phyloP scores from a whole-genome alignment of 2,329 filamentous ascomycete genomes.

The Diplodia sapinea region DNA sequence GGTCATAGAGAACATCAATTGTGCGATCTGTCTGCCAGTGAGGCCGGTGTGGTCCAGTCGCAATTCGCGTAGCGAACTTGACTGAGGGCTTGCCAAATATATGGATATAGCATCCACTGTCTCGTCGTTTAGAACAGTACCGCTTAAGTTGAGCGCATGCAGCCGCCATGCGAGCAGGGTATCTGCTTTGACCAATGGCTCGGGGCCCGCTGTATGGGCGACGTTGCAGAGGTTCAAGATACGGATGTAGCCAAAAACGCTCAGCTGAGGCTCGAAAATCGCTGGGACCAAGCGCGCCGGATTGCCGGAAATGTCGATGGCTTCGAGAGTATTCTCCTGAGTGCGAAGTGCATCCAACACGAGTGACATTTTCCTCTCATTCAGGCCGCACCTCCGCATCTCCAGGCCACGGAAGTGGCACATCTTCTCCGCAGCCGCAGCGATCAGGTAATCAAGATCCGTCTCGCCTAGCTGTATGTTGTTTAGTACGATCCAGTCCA shows the following conservation, averaged over 20 bases:
- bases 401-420: slow-evolving; percentile 72
- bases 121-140: slow-evolving; percentile 65
- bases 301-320: slow-evolving; percentile 70
- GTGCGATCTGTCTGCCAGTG: slow-evolving; percentile 68
- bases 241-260: slow-evolving; percentile 69
- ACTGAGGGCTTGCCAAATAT: slow-evolving; percentile 67
- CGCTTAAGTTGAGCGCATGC: slow-evolving; percentile 69
- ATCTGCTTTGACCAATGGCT: slow-evolving; percentile 69
- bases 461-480: slow-evolving; percentile 73
- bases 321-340: slow-evolving; percentile 71
- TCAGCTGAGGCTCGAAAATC: slow-evolving; percentile 69
- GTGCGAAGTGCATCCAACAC: slow-evolving; percentile 67
- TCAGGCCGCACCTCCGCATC: slow-evolving; percentile 67
- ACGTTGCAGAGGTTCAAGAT: slow-evolving; percentile 71
- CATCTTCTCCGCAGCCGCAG: slow-evolving; percentile 68
- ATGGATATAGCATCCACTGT: slow-evolving; percentile 69
- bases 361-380: slow-evolving; percentile 64
- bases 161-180: slow-evolving; percentile 70
- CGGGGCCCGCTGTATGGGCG: slow-evolving; percentile 65
- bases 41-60: slow-evolving; percentile 71
- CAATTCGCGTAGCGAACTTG: slow-evolving; percentile 65
- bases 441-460: slow-evolving; percentile 70
- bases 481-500: slow-evolving; percentile 73
- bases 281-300: slow-evolving; percentile 68
- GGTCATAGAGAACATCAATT: slow-evolving; percentile 68